Evolutionary conservation across 768 basidiomycete genomes (phyloP), one percentile per base, ranked within the genome.

Genomic region (Albatrellus ellisii): DNA sequence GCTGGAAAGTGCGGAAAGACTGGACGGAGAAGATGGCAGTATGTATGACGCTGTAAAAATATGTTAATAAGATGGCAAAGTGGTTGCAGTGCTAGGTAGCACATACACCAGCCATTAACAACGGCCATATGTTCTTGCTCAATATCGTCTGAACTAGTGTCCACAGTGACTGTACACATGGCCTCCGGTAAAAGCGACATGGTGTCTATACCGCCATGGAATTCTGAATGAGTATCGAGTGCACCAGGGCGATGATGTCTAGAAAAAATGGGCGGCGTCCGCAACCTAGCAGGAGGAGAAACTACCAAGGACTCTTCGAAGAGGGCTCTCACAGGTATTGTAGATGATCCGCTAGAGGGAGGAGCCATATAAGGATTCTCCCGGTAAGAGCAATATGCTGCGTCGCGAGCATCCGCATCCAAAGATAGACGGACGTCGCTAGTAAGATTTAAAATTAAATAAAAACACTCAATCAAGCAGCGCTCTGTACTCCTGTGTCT

Each of bases 51-150:
- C 41, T 42, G 22, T 17, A 18, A 6, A 17, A 12, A 21, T 5
- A 6, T 12, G 22, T n/a, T 32, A 22, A 20, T 27, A 39, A 8
- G 20, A 21, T 31, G 7, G 20, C 14, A 21, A 9, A 9, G 28
- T 9, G 9, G 21, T 17, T 31, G 17, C 20, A 41, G 11, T 17
- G 22, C 11, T 10, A 41, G 18, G 14, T 4, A 7, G 6, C 15
- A 17, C 28, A 12, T 25, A 42, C 41, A 25, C 41, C 41, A 42
- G n/a, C 41, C 41, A 12, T 42, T 36, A 12, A 42, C 41, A 15
- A 36, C 26, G 14, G 28, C 24, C n/a, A 22, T 34, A 25, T 42
- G 31, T 17, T 42, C n/a, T 2, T 29, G n/a, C 11, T 17, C 18
- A 6, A 33, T 3, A 24, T 26, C 33, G 26, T 34, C 41, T 8